Evolutionary conservation across 148 eudicot species (phyloP).

Genomic region (Silene uniflora): DNA sequence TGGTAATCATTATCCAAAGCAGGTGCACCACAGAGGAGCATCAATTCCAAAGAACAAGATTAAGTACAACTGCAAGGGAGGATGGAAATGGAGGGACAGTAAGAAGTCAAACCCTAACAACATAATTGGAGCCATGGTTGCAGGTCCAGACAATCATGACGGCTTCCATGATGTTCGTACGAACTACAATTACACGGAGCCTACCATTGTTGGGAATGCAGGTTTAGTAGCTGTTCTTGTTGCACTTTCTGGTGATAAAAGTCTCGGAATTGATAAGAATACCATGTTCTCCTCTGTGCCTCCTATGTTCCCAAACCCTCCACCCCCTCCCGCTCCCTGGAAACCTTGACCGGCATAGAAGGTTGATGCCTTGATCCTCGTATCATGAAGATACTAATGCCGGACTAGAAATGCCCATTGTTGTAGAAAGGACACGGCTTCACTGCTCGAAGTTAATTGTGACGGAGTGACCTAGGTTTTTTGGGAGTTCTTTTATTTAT

Average conservation of each 20-base stretch:
- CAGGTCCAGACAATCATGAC: slow-evolving; percentile 82
- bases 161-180: slow-evolving; percentile 79
- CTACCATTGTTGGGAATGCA: slow-evolving; percentile 87
- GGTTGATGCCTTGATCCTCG: no score
- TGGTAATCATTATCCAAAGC: slow-evolving; percentile 70
- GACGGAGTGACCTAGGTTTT: background rate
- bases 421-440: no score
- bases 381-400: no score
- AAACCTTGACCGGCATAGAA: slow-evolving; percentile 43
- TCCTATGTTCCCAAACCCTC: slow-evolving; percentile 86
- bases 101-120: slow-evolving; percentile 71
- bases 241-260: slow-evolving; percentile 65
- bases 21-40: slow-evolving; percentile 88
- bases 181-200: slow-evolving; percentile 90
- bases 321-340: slow-evolving; percentile 95
- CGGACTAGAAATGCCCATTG: no score
- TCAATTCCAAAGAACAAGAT: slow-evolving; percentile 85
- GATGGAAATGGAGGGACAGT: slow-evolving; percentile 87
- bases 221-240: slow-evolving; percentile 86
- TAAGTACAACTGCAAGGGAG: slow-evolving; percentile 85
- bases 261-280: slow-evolving; percentile 63
- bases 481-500: background rate
- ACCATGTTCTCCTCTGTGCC: slow-evolving; percentile 89
- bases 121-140: slow-evolving; percentile 83
- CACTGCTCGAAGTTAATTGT: background rate